Conservation (phyloP, 371 early-diverging fungal genomes). For the Basidiobolus meristosporus region DNA sequence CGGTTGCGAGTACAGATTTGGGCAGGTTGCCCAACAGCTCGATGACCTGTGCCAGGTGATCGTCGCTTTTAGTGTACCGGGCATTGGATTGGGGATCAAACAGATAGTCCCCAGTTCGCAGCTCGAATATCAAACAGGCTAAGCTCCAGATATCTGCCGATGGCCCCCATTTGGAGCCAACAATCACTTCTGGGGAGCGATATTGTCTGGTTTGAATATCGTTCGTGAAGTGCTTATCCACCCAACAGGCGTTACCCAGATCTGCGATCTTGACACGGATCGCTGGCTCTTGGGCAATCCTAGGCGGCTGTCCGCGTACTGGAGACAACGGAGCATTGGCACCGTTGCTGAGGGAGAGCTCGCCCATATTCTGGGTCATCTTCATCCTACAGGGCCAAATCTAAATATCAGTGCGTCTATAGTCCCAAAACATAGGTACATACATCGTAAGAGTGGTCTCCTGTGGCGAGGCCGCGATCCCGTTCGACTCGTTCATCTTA, state of each 20-base stretch:
- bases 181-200: conserved; percentile 91
- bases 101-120: conserved; percentile 84
- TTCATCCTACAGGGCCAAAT: no score
- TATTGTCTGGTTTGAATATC: conserved; percentile 98
- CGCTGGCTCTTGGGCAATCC: conserved; percentile 8
- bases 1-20: conserved; percentile 42
- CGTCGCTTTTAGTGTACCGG: conserved; percentile 81
- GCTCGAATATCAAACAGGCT: conserved; percentile 74
- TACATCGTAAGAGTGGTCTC: no score
- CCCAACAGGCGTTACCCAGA: conserved; percentile 94
- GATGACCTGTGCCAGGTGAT: conserved; percentile 90
- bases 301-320: no score
- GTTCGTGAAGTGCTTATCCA: conserved; percentile 81
- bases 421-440: no score
- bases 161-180: conserved; percentile 81
- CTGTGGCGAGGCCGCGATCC: no score
- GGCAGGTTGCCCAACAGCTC: conserved; percentile 80
- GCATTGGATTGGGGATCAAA: conserved; percentile 80
- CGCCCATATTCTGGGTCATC: no score
- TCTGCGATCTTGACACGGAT: conserved; percentile 89
- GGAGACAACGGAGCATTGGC: no score
- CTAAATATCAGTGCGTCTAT: no score
- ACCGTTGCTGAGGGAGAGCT: no score
- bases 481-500: no score
- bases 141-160: conserved; percentile 95